A percentile compares a stretch with the other conserved stretches of the same genome.
Evolutionary conservation across 2,329 filamentous ascomycete species (phyloP).

Genomic region (Fusarium scirpi): DNA sequence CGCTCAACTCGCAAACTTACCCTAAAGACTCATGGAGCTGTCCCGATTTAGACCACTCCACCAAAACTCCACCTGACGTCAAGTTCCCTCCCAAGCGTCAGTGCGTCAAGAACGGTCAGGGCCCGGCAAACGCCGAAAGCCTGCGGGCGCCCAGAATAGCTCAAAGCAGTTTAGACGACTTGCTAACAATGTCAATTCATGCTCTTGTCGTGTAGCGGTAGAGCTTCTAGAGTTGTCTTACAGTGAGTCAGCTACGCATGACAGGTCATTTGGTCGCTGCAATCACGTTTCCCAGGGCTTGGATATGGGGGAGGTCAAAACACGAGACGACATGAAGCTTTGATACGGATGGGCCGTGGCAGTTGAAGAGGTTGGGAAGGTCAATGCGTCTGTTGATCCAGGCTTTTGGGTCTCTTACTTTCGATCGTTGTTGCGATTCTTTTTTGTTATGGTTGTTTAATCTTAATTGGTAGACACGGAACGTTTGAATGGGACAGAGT

Average conservation of each 20-base stretch:
- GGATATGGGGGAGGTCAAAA: not conserved
- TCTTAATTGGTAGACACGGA: not conserved
- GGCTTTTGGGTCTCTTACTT: not conserved
- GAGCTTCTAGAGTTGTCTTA: not conserved
- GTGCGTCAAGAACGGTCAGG: not conserved
- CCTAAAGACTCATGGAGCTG: not conserved
- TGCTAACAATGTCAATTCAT: not conserved
- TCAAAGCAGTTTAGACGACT: not conserved
- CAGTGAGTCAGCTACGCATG: not conserved
- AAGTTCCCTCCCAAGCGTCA: not conserved
- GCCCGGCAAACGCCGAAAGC: not conserved
- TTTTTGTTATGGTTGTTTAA: not conserved
- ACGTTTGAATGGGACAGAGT: not conserved
- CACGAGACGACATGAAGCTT: constrained; percentile 1
- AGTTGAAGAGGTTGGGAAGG: not conserved
- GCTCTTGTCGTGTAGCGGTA: not conserved
- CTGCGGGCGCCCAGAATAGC: not conserved
- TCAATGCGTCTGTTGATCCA: not conserved
- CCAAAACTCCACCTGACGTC: constrained; percentile 1
- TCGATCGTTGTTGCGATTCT: not conserved
- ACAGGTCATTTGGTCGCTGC: not conserved
- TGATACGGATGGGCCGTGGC: not conserved
- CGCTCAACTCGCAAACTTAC: not conserved
- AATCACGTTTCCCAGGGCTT: not conserved
- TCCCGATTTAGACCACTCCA: not conserved